phyloP scores from a whole-genome alignment of 768 basidiomycete species.

The Nidularia sp. region DNA sequence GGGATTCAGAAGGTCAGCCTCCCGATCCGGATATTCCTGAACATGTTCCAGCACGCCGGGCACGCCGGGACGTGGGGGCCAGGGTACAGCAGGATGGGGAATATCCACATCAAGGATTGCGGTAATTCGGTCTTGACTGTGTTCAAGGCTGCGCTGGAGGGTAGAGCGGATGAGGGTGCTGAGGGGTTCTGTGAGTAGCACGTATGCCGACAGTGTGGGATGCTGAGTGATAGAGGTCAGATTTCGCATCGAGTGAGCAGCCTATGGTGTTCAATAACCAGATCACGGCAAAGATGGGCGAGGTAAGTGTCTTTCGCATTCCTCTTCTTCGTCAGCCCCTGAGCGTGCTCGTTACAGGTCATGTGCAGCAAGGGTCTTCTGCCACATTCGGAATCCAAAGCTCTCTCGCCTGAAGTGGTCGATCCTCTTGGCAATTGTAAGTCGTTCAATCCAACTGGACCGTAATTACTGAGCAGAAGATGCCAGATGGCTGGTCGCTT shows the following conservation, averaged over 20 bases:
- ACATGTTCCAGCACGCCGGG: conserved; percentile 23
- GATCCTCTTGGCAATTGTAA: conserved; percentile 33
- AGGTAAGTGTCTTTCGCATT: conserved; percentile 18
- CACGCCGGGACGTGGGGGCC: conserved; percentile 38
- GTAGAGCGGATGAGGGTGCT: conserved; percentile 33
- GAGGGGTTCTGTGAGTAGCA: conserved; percentile 33
- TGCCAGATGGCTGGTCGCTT: conserved; percentile 33
- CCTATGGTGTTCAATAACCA: conserved; percentile 21
- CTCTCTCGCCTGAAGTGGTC: conserved; percentile 25
- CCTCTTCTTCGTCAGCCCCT: not conserved
- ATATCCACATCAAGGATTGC: conserved; percentile 37
- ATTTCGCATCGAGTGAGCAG: conserved; percentile 26
- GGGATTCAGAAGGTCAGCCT: conserved; percentile 28
- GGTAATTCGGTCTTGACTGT: conserved; percentile 26
- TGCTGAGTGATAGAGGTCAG: conserved; percentile 14
- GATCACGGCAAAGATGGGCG: conserved; percentile 27
- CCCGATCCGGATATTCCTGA: conserved; percentile 30
- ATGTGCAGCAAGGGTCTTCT: conserved; percentile 27
- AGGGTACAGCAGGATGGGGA: conserved; percentile 30
- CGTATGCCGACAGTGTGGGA: not conserved
- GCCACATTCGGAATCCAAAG: conserved; percentile 24
- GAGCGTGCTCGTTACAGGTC: conserved; percentile 13
- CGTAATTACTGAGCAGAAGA: not conserved
- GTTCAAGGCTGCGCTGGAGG: conserved; percentile 34
- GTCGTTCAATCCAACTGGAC: conserved; percentile 6